These are phyloP conservation scores for Xylariomycetidae sp. DNA, from an alignment of 2,329 filamentous ascomycete species.

Conservation along the genomic window DNA sequence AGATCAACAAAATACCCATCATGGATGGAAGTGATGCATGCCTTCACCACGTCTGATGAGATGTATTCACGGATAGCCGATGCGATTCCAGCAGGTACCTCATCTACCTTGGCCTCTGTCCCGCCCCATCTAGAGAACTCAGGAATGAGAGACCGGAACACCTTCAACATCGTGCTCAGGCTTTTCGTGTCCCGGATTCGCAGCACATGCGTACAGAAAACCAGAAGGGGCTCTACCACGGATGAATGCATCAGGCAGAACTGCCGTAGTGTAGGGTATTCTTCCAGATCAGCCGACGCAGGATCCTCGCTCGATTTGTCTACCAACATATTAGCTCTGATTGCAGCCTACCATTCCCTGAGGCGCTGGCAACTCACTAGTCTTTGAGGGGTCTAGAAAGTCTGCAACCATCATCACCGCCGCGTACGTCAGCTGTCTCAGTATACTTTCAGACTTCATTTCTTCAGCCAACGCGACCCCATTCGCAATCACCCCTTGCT, in stretches of 20 bases:
- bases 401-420: constrained; percentile 89
- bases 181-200: constrained; percentile 86
- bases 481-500: constrained; percentile 57
- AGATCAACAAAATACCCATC: constrained; percentile 96
- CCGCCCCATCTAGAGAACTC: constrained; percentile 54
- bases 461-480: constrained; percentile 84
- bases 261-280: constrained; percentile 62
- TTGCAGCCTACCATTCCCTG: too few species aligned
- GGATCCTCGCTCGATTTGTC: too few species aligned
- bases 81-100: constrained; percentile 50
- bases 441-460: constrained; percentile 96
- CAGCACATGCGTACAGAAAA: constrained; percentile 89
- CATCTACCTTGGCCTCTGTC: not conserved
- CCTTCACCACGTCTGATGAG: constrained; percentile 80
- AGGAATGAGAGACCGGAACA: constrained; percentile 80
- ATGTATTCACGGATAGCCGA: constrained; percentile 83
- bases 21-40: constrained; percentile 84
- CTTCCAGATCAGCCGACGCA: constrained; percentile 29
- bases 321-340: too few species aligned
- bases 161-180: constrained; percentile 77
- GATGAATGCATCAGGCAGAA: constrained; percentile 76
- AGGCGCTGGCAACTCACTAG: constrained; percentile 58
- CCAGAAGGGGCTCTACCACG: constrained; percentile 80
- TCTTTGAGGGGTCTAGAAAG: constrained; percentile 71
- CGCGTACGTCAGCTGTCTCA: constrained; percentile 87